Percentiles rank a stretch among this genome's conserved stretches.
These are phyloP conservation scores for Reticulascus tulasneorum DNA, from an alignment of 2,329 filamentous ascomycete genomes.

Conservation along the genomic window DNA sequence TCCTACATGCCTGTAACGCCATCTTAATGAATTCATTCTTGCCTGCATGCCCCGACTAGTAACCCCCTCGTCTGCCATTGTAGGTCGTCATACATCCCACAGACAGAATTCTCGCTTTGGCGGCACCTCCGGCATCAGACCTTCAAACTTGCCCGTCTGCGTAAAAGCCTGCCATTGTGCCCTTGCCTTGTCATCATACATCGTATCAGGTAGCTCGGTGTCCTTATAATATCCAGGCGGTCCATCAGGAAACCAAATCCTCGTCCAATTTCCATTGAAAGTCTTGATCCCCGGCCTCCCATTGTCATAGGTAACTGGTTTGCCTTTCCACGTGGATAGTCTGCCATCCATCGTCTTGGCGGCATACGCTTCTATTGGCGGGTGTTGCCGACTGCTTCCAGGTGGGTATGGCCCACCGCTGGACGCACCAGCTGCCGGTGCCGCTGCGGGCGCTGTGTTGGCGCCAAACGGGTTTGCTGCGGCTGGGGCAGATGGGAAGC, in stretches of 20 bases:
- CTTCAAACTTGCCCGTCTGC: slow-evolving; percentile 63
- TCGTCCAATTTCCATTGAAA: slow-evolving; percentile 53
- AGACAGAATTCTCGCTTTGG: slow-evolving; percentile 71
- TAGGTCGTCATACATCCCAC: slow-evolving; percentile 76
- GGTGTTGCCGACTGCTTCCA: slow-evolving; percentile 39
- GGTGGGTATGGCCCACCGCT: slow-evolving; percentile 39
- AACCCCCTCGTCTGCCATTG: too few species aligned
- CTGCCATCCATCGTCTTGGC: slow-evolving; percentile 36
- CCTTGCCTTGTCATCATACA: slow-evolving; percentile 57
- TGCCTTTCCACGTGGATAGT: slow-evolving; percentile 59
- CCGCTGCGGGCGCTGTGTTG: slow-evolving; percentile 13
- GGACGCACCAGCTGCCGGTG: slow-evolving; percentile 9
- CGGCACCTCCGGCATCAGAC: slow-evolving; percentile 70
- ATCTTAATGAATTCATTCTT: neutral
- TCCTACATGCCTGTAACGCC: neutral
- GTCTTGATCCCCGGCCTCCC: slow-evolving; percentile 44
- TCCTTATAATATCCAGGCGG: slow-evolving; percentile 60
- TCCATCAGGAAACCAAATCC: slow-evolving; percentile 72
- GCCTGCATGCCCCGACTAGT: too few species aligned
- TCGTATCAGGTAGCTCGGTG: slow-evolving; percentile 54
- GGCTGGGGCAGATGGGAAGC: slow-evolving; percentile 1
- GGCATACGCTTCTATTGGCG: slow-evolving; percentile 39
- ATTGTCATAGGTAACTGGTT: slow-evolving; percentile 55
- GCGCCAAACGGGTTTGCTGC: slow-evolving; percentile 21
- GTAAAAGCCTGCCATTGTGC: slow-evolving; percentile 62